A percentile compares a stretch with the other conserved stretches of the same genome.
Conservation (phyloP, 306 rosid genomes). For the Sphenostylis stenocarpa region DNA sequence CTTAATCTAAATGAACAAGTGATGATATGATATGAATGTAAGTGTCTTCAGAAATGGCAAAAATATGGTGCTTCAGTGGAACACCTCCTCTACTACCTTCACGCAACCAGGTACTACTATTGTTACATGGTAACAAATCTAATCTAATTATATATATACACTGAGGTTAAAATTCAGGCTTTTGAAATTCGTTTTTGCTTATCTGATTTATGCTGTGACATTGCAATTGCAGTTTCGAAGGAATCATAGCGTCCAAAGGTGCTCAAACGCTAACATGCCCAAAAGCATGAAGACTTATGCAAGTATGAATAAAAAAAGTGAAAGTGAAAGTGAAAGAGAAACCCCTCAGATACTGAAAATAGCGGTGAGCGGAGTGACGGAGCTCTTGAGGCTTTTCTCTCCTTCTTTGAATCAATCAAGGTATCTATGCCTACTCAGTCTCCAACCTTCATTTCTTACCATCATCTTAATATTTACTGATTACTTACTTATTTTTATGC, state of each 20-base stretch:
- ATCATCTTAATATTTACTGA: background rate
- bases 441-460: background rate
- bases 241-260: slow-evolving; percentile 40
- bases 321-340: slow-evolving; percentile 37
- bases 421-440: slow-evolving; percentile 1
- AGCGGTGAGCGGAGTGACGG: slow-evolving; percentile 69
- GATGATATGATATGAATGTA: background rate
- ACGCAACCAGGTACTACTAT: slow-evolving; percentile 6
- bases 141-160: background rate
- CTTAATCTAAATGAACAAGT: background rate
- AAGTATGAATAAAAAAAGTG: slow-evolving; percentile 25
- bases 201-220: background rate
- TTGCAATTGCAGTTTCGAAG: slow-evolving; percentile 20
- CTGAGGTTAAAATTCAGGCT: background rate
- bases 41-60: slow-evolving; percentile 29
- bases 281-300: slow-evolving; percentile 22
- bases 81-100: background rate
- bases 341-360: slow-evolving; percentile 61
- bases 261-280: slow-evolving; percentile 25
- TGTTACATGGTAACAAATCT: background rate
- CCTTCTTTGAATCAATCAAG: slow-evolving; percentile 39
- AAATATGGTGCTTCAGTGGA: slow-evolving; percentile 13
- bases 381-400: slow-evolving; percentile 70
- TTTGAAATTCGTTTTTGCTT: background rate
- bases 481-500: background rate